Evolutionary conservation across 179 eudicot genomes (phyloP).

Genomic region (Spergularia azorica): DNA sequence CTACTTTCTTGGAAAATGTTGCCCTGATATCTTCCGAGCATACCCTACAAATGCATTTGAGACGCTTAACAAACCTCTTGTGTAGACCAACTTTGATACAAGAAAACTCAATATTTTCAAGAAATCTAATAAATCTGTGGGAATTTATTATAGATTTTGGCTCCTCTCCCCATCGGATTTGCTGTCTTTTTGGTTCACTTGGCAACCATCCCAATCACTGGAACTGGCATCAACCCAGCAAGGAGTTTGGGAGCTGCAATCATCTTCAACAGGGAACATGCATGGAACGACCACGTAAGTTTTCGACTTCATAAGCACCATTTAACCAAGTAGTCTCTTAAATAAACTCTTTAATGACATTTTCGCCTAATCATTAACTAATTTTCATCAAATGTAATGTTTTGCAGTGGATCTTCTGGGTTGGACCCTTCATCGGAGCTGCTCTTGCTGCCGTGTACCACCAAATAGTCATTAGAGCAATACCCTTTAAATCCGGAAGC

Average conservation of each 20-base stretch:
- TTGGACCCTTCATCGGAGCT: slow-evolving; percentile 52
- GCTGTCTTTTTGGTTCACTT: slow-evolving; percentile 43
- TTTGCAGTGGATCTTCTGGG: slow-evolving; percentile 50
- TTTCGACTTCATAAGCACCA: not conserved
- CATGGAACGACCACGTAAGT: slow-evolving; percentile 38
- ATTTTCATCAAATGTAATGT: not conserved
- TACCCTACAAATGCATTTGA: not conserved
- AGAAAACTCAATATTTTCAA: not conserved
- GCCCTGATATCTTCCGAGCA: not conserved
- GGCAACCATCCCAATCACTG: slow-evolving; percentile 45
- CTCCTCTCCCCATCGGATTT: slow-evolving; percentile 45
- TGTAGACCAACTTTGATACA: too few relatives aligned
- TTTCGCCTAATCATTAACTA: not conserved
- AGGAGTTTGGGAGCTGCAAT: slow-evolving; percentile 49
- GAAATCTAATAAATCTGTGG: not conserved
- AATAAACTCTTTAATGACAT: not conserved
- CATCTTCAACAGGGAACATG: slow-evolving; percentile 36
- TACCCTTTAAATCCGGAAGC: slow-evolving; percentile 31
- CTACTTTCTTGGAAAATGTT: too few relatives aligned
- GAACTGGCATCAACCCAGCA: slow-evolving; percentile 47
- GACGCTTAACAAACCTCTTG: not conserved
- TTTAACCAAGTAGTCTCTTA: not conserved
- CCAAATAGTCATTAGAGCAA: slow-evolving; percentile 38
- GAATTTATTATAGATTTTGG: slow-evolving; percentile 33
- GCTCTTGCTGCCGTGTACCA: slow-evolving; percentile 44